phyloP scores from a whole-genome alignment of 495 filamentous ascomycete species.

The Daldinia decipiens region DNA sequence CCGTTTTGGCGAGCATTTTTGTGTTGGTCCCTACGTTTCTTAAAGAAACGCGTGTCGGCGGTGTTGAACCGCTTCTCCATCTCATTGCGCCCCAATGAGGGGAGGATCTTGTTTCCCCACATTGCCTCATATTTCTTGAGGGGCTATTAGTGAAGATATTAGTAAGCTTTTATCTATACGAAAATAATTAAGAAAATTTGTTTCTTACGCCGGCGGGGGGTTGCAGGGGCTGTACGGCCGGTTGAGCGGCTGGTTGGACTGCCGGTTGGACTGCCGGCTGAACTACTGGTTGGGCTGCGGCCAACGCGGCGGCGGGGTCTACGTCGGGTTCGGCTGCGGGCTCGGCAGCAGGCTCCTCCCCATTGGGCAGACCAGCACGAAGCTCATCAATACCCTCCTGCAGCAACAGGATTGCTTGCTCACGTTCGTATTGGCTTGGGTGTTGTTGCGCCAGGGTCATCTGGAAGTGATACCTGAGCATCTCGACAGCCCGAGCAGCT shows the following conservation, averaged over 20 bases:
- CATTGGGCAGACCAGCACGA: too few species aligned
- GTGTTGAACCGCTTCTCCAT: not conserved
- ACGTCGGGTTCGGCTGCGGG: too few species aligned
- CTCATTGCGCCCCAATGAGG: not conserved
- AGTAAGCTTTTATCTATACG: not conserved
- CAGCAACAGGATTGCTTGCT: too few species aligned
- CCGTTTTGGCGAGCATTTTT: not conserved
- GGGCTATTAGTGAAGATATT: not conserved
- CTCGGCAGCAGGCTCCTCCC: too few species aligned
- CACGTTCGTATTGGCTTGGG: too few species aligned
- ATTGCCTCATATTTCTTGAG: not conserved
- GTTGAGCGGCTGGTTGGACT: not conserved
- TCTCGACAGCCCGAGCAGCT: too few species aligned
- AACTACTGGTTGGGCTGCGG: not conserved
- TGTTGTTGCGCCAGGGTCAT: too few species aligned
- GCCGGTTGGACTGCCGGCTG: not conserved
- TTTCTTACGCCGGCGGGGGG: not conserved
- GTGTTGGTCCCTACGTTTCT: not conserved
- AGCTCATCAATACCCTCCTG: too few species aligned
- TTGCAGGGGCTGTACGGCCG: not conserved
- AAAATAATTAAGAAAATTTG: not conserved
- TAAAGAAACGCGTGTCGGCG: not conserved
- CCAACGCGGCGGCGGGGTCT: not conserved
- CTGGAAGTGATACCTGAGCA: too few species aligned
- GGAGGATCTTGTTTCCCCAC: not conserved